Base-by-base conservation (phyloP, 257 asterid genomes). In the Ballota nigra region DNA sequence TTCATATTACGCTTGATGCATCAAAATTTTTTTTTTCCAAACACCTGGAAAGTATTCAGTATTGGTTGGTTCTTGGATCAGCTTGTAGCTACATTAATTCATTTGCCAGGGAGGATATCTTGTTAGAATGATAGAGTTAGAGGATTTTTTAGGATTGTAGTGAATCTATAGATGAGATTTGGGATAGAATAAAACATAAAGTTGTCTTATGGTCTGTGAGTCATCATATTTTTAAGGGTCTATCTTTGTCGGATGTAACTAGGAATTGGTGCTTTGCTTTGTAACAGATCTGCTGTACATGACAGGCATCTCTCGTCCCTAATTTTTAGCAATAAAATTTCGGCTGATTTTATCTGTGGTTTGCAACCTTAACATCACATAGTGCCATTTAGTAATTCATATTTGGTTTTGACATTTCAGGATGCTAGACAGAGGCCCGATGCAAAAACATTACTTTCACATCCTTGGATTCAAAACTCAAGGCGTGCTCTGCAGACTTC, bases 361-460 rank as follows among this genome's bases (percentile, higher is more conserved):
- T 13, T 31, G 63, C 20, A 20, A 19, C 45, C 34, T 8, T 52
- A 12, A 15, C 58, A 31, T 66, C 71, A 20, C 63, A 31, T 41
- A n/a, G 36, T 67, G 70, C 53, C 71, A 51, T 71, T 36, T 73
- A 60, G 59, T 64, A 20, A 43, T 49, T 85, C 61, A 77, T 70
- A 36, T 56, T 70, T 65, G 47, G 56, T 56, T 71, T 52, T 73
- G 65, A 64, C 67, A 47, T 83, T 83, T 84, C 96, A 95, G 99
- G 99, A 95, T 87, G 95, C 98, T 70, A 88, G 98, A 67, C 99
- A 89, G 84, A 92, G 99, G 85, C 99, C 99, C 19, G 99, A 92
- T 80, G 99, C 99, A 23, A 95, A 85, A 86, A 86, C 97, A 11
- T 80, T 95, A 74, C 96, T 95, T 80, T 92, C 94, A 81, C 99